phyloP scores from a whole-genome alignment of 1,284 basidiomycete species.

The Fomitopsis palustris region DNA sequence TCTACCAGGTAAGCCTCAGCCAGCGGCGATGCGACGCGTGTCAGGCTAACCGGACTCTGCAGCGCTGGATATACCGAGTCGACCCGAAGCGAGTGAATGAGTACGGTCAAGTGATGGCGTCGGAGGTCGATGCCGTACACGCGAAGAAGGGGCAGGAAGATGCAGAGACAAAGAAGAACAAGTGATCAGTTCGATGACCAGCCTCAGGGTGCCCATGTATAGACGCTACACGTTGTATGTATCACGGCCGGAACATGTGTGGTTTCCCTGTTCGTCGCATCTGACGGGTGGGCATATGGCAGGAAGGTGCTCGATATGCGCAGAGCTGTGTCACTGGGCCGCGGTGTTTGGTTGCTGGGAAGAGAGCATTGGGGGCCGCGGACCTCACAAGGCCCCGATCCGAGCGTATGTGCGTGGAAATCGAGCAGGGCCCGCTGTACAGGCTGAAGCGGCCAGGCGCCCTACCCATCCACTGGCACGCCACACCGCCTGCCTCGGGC shows the following conservation, averaged over 20 bases:
- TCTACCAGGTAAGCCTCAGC: conserved; percentile 65
- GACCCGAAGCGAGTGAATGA: conserved; percentile 95
- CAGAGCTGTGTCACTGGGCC: background rate
- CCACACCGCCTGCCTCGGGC: conserved; percentile 8
- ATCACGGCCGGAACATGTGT: conserved; percentile 23
- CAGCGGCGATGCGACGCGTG: background rate
- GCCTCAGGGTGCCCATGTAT: conserved; percentile 1
- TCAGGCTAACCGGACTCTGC: conserved; percentile 8
- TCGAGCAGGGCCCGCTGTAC: background rate
- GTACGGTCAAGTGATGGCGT: conserved; percentile 80
- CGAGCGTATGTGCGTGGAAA: conserved; percentile 22
- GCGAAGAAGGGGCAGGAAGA: conserved; percentile 21
- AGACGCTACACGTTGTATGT: conserved; percentile 13
- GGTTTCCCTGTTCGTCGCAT: conserved; percentile 6
- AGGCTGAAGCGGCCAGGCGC: background rate
- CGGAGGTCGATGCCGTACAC: conserved; percentile 44
- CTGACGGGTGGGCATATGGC: conserved; percentile 5
- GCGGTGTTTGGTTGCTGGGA: background rate
- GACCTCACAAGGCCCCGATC: conserved; percentile 9
- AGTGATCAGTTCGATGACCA: conserved; percentile 29
- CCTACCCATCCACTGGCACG: conserved; percentile 2
- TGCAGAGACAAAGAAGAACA: conserved; percentile 33
- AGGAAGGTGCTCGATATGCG: background rate
- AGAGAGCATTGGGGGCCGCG: background rate
- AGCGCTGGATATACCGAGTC: conserved; percentile 95